Base-by-base conservation (phyloP, 495 filamentous ascomycete species). In the Penicillium diatomitis region DNA sequence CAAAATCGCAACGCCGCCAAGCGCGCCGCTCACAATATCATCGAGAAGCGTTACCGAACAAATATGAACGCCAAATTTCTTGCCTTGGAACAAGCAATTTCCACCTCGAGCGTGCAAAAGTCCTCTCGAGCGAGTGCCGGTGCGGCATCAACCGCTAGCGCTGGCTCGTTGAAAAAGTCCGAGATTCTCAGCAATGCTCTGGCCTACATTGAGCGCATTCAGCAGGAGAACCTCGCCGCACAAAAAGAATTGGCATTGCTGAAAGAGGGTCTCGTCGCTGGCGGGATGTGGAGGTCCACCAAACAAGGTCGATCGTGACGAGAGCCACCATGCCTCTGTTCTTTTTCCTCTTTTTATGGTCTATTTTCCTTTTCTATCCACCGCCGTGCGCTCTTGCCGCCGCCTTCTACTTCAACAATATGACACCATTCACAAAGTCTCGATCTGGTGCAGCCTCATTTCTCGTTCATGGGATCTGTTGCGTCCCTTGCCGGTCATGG, bases 171-270 rank as follows among this genome's bases (percentile, higher is more conserved):
- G 7, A 74, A 74, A 49, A 74, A 74, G 46, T 73, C 69, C 0
- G 78, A 77, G 38, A 81, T 89, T 39, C 68, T 95, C 41, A 77
- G 76, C 51, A 77, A 80, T 59, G 79, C 79, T 10, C 77, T 95
- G 12, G 79, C 87, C 37, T 85, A 88, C 41, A 72, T 95, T 61
- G 77, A 81, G 42, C 75, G 65, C 11, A 50, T 74, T 35, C 69
- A 74, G 47, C 66, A 69, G 41, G 63, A 69, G 50, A 74, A 71
- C 32, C 60, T 63, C 38, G 56, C 63, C 0, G 42, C 72, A 38
- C 62, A 65, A 35, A 68, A 67, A 56, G 71, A 74, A 49, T 29
- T 74, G 33, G 50, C 55, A 0, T 27, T 71, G 6, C 32, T 72
- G 35, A 69, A 66, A 47, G 65, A 69, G 44, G 64, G 64, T 42